Evolutionary conservation across 1,284 basidiomycete species (phyloP), one percentile per base, ranked within the genome.

Genomic region (Mycena citricolor): DNA sequence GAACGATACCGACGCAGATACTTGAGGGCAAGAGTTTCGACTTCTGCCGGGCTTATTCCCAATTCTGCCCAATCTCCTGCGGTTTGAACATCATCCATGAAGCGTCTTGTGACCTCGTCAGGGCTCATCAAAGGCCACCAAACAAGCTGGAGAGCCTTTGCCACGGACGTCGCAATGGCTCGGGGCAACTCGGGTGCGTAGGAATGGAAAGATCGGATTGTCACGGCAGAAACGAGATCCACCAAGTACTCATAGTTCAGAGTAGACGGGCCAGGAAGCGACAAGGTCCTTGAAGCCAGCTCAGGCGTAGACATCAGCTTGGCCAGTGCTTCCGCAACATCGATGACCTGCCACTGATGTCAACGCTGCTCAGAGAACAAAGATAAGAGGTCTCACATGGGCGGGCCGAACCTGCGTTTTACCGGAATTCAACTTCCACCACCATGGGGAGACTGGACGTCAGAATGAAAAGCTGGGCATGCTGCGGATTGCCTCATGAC

Each of bases 91-190:
- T 98, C 95, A 68, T 94, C 78, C 54, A 98, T 82, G 68, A 81
- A 97, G 54, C 92, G 81, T 58, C 95, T 75, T 58, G 80, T 77
- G 21, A 99, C 85, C 68, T 98, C 94, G 66, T 99, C 95, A 1
- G 92, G 89, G 61, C 79, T 84, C 49, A 97, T 73, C 46, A 89
- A 81, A 13, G 94, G 94, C 94, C 94, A 99, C 94, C 94, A 99
- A 0, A 81, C 74, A 4, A 69, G 62, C 67, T 97, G 90, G 11
- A 83, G 78, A 22, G 77, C 64, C 55, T 73, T 79, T 5, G 94
- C 78, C 24, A 91, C 67, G 6, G 76, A 60, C 37, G 78, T 70
- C 34, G 94, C 89, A 42, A 90, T 58, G 13, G 73, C 62, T 66
- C 91, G 91, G 35, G 95, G 94, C 29, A 97, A 63, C 33, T 81